phyloP scores from a whole-genome alignment of 2,329 filamentous ascomycete species.

The Fusarium nelsonii region DNA sequence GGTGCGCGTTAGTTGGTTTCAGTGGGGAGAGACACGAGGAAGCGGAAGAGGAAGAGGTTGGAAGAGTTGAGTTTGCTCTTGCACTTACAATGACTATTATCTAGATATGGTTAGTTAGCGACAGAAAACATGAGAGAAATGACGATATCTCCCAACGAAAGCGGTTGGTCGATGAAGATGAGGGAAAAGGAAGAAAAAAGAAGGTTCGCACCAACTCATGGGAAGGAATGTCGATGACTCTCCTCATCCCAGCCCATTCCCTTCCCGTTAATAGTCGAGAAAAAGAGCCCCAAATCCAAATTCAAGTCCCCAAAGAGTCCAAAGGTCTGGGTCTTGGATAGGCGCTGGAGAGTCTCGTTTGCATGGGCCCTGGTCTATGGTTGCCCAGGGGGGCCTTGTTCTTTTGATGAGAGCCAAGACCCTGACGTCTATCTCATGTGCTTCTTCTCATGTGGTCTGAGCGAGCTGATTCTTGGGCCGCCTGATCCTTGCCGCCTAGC shows the following conservation, averaged over 20 bases:
- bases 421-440: conserved; percentile 33
- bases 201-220: conserved; percentile 29
- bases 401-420: conserved; percentile 39
- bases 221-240: conserved; percentile 40
- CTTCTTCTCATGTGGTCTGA: conserved; percentile 13
- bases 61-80: conserved; percentile 2
- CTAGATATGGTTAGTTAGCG: conserved; percentile 28
- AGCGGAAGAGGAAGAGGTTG: conserved; percentile 2
- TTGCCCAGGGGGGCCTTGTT: conserved; percentile 40
- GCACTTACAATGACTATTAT: conserved; percentile 31
- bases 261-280: conserved; percentile 22
- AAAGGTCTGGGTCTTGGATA: conserved; percentile 3
- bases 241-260: conserved; percentile 27
- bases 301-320: conserved; percentile 1
- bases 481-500: conserved; percentile 27
- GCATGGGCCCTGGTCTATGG: conserved; percentile 31
- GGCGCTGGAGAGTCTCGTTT: conserved; percentile 32
- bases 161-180: conserved; percentile 18
- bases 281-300: conserved; percentile 12
- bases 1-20: conserved; percentile 21
- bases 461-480: conserved; percentile 28
- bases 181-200: conserved; percentile 14
- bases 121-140: conserved; percentile 13
- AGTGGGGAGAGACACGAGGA: neutral
- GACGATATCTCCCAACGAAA: conserved; percentile 18